Base-by-base conservation (phyloP, 352 stramenopile species). In the Pythium graminicola region DNA sequence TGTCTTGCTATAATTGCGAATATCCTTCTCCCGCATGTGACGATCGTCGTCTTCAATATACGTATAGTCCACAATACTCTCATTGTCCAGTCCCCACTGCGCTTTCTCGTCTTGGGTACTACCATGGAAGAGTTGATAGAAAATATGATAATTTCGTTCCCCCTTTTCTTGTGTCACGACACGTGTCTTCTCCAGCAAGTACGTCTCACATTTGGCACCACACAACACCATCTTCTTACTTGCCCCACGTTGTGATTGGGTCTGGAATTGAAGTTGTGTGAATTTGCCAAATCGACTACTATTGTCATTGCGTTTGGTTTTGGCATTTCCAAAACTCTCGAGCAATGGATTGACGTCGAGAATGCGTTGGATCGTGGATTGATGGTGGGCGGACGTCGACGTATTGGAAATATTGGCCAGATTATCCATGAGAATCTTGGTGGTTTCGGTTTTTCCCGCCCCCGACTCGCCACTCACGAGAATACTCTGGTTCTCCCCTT, bases 71-170 rank as follows among this genome's bases (percentile, higher is more conserved):
- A 28, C 69, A 66, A 27, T 83, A 93, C 23, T 55, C 54, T 3
- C 64, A 40, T 42, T 90, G 29, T 41, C 5, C 9, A 38, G n/a
- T 4, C 24, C 38, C 19, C 22, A 54, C 5, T 4, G 13, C 7
- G 51, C 14, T n/a, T 49, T 35, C 50, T 23, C 7, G 22, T 53
- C 45, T 36, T 9, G 31, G 31, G 8, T 76, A 9, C 76, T 69
- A 4, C 78, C 81, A 14, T 69, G 86, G 23, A 87, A 66, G 9
- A 98, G 72, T 62, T 97, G 87, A 72, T 99, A 99, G 66, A 99
- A 99, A 22, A 99, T 96, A 70, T 99, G 96, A 79, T 98, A 99
- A 64, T 99, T 99, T 28, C 97, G 77, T 67, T 99, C 97, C 1
- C 89, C 82, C 0, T 65, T 24, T 2, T 76, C 75, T 57, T 98